Evolutionary conservation across 75 land plant genomes (phyloP).

Genomic region (Adiantum capillusveneris): DNA sequence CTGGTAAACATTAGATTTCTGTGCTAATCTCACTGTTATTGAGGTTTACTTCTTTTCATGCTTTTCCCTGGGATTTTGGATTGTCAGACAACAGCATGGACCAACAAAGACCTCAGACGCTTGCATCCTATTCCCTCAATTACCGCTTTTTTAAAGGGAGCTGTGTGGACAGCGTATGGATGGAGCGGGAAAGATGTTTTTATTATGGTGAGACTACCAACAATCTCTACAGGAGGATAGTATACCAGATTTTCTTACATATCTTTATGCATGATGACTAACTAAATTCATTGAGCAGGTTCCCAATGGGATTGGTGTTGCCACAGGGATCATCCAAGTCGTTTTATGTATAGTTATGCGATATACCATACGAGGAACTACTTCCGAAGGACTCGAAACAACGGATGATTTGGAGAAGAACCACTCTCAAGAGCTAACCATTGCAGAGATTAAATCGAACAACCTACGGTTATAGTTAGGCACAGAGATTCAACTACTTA

Average conservation of each 20-base stretch:
- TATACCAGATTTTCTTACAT: neutral
- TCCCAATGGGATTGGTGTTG: constrained; percentile 1
- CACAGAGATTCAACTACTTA: no score
- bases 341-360: neutral
- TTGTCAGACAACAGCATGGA: neutral
- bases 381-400: no score
- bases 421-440: no score
- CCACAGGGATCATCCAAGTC: neutral
- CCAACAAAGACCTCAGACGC: neutral
- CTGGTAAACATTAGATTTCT: neutral
- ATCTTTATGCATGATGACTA: neutral
- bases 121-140: neutral
- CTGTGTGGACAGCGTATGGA: neutral
- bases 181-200: neutral
- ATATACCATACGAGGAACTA: no score
- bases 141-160: neutral
- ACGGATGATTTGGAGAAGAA: no score
- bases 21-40: neutral
- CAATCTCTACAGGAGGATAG: neutral
- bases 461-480: no score
- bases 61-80: neutral
- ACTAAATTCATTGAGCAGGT: neutral
- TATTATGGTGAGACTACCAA: neutral
- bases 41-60: neutral
- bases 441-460: no score